phyloP scores from a whole-genome alignment of 1,284 basidiomycete genomes.

The Grifola frondosa region DNA sequence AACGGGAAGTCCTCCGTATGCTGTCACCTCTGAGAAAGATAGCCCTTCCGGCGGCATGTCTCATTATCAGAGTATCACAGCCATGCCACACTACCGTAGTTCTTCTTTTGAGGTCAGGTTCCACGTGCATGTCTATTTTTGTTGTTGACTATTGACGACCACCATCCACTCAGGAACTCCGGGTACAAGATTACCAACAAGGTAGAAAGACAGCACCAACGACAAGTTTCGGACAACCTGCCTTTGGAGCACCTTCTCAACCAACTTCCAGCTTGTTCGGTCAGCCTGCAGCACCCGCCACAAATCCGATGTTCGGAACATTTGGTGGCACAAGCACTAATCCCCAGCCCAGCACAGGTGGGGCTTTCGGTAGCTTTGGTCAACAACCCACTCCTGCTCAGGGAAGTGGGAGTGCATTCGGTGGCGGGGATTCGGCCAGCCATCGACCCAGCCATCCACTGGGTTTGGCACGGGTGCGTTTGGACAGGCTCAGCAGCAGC shows the following conservation, averaged over 20 bases:
- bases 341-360: slow-evolving; percentile 18
- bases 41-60: slow-evolving; percentile 36
- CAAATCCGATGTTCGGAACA: slow-evolving; percentile 32
- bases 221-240: slow-evolving; percentile 45
- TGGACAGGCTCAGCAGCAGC: too few species aligned
- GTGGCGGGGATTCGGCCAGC: too few species aligned
- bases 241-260: slow-evolving; percentile 41
- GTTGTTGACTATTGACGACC: slow-evolving; percentile 7
- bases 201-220: slow-evolving; percentile 66
- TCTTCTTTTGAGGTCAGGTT: slow-evolving; percentile 67
- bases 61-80: slow-evolving; percentile 74
- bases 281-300: slow-evolving; percentile 29
- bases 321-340: slow-evolving; percentile 24
- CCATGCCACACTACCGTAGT: slow-evolving; percentile 66
- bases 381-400: slow-evolving; percentile 27
- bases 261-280: slow-evolving; percentile 31
- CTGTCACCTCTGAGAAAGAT: slow-evolving; percentile 60
- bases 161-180: slow-evolving; percentile 54
- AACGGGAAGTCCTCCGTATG: slow-evolving; percentile 58
- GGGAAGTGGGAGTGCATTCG: too few species aligned
- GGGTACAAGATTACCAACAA: slow-evolving; percentile 73
- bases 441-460: too few species aligned
- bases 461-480: too few species aligned
- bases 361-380: slow-evolving; percentile 44
- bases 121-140: slow-evolving; percentile 5